Conservation (phyloP, 2,329 filamentous ascomycete genomes). For the Ascochyta pisi region DNA sequence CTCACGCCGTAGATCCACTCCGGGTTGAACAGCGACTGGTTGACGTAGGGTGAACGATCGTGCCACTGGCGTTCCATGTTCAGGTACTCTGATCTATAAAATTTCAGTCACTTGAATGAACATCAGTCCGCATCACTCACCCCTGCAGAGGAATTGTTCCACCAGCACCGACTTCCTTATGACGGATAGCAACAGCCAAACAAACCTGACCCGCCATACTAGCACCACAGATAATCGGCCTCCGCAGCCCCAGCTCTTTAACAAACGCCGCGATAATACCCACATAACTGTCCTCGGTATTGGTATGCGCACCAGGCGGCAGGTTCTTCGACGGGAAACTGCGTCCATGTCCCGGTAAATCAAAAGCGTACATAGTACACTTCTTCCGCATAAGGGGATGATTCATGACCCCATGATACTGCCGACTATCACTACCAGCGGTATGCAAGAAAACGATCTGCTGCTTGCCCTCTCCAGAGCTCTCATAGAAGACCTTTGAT, state of each 20-base stretch:
- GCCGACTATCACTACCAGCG: slow-evolving; percentile 56
- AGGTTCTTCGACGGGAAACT: slow-evolving; percentile 55
- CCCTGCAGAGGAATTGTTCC: slow-evolving; percentile 58
- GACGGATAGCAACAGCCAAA: slow-evolving; percentile 55
- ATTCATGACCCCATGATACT: slow-evolving; percentile 62
- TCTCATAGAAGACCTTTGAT: slow-evolving; percentile 60
- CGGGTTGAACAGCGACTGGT: slow-evolving; percentile 57
- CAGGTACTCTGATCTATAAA: slow-evolving; percentile 47
- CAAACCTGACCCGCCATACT: slow-evolving; percentile 61
- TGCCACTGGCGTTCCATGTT: slow-evolving; percentile 54
- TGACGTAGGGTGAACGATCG: slow-evolving; percentile 56
- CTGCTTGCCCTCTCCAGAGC: slow-evolving; percentile 55
- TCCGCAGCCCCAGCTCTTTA: slow-evolving; percentile 52
- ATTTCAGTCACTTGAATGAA: slow-evolving; percentile 17
- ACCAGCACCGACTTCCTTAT: slow-evolving; percentile 55
- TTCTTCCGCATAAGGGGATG: slow-evolving; percentile 55
- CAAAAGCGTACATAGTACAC: slow-evolving; percentile 59
- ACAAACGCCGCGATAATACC: slow-evolving; percentile 56
- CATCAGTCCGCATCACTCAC: slow-evolving; percentile 22
- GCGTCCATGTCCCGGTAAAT: slow-evolving; percentile 58
- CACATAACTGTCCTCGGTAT: slow-evolving; percentile 56
- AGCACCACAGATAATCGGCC: slow-evolving; percentile 58
- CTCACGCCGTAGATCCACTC: slow-evolving; percentile 58
- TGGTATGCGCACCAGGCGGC: slow-evolving; percentile 55
- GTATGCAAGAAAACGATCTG: slow-evolving; percentile 57